Base-by-base conservation (phyloP, 768 basidiomycete species). In the Sporobolomyces phaffii region DNA sequence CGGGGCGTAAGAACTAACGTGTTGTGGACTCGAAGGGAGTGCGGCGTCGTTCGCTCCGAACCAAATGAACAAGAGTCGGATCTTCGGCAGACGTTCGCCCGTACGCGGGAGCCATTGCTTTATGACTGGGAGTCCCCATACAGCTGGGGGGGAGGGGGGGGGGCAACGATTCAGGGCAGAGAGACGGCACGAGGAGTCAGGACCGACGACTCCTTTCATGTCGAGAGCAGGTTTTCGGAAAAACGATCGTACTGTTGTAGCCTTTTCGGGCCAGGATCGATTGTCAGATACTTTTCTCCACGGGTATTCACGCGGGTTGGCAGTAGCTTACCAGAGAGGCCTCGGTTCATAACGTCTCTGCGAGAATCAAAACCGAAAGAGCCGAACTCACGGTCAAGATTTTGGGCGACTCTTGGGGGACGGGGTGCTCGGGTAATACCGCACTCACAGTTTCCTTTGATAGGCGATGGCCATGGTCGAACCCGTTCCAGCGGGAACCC, bases 1-100 rank as follows among this genome's bases (percentile, higher is more conserved):
- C 22, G 13, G 31, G 29, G 15, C 24, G 11, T n/a, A 3, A 29
- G 24, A 14, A 34, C 65, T 34, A 1, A 72, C 70, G 0, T 63
- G 26, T 14, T 72, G 70, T 2, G 67, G 67, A 3, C 41, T 48
- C 1, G 59, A 58, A 0, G 67, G 61, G 3, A 69, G 36, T 7
- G 51, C 45, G 0, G 72, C 68, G 50, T 72, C 72, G 64, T 72
- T 72, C 20, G 72, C 72, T 34, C 72, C 72, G 62, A 69, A 66
- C 72, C 72, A 72, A 44, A 72, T 63, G 24, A 29, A 2, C n/a
- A 72, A 34, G 20, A 72, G 31, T 2, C 36, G 22, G 43, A 64
- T 66, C 31, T 47, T 26, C 9, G 67, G 65, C 5, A 56, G 53
- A 11, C 44, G 36, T 24, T 64, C 62, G 7, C 36, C 53, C 0